phyloP scores from a whole-genome alignment of 2,329 filamentous ascomycete genomes.

The Lachnellula hyalina region DNA sequence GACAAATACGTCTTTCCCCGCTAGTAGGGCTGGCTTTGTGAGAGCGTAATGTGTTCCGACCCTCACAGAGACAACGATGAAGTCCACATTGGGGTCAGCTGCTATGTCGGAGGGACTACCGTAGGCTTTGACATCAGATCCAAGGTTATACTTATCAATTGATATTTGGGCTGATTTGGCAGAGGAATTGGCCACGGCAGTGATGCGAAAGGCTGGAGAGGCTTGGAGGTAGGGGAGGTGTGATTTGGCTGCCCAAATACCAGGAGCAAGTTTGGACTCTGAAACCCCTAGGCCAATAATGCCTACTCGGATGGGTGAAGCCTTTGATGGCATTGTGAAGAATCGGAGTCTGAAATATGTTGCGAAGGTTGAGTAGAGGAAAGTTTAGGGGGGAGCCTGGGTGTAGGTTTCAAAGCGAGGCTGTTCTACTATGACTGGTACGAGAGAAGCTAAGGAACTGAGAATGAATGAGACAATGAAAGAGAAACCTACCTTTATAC shows the following conservation, averaged over 20 bases:
- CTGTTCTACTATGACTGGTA: not conserved
- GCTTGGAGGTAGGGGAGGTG: slow-evolving; percentile 43
- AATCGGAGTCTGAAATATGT: not conserved
- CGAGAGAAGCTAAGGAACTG: not conserved
- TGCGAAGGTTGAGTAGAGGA: not conserved
- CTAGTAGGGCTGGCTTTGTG: slow-evolving; percentile 37
- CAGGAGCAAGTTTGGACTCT: slow-evolving; percentile 3
- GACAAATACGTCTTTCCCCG: slow-evolving; percentile 44
- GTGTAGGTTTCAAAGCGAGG: not conserved
- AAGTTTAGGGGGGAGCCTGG: not conserved
- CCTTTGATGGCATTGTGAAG: not conserved
- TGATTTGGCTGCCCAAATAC: slow-evolving; percentile 46
- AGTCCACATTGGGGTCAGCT: slow-evolving; percentile 40
- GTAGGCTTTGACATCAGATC: slow-evolving; percentile 37
- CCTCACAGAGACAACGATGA: slow-evolving; percentile 41
- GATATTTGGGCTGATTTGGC: slow-evolving; percentile 37
- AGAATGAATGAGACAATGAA: not conserved
- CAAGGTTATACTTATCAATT: slow-evolving; percentile 36
- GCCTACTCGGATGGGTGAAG: slow-evolving; percentile 15
- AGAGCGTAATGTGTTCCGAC: slow-evolving; percentile 39
- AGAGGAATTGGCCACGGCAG: slow-evolving; percentile 44
- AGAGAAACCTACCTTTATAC: not conserved
- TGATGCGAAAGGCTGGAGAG: slow-evolving; percentile 36
- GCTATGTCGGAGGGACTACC: slow-evolving; percentile 38
- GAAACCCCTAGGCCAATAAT: slow-evolving; percentile 13